phyloP scores from a whole-genome alignment of 345 rosid genomes.

The Toxicodendron radicans region DNA sequence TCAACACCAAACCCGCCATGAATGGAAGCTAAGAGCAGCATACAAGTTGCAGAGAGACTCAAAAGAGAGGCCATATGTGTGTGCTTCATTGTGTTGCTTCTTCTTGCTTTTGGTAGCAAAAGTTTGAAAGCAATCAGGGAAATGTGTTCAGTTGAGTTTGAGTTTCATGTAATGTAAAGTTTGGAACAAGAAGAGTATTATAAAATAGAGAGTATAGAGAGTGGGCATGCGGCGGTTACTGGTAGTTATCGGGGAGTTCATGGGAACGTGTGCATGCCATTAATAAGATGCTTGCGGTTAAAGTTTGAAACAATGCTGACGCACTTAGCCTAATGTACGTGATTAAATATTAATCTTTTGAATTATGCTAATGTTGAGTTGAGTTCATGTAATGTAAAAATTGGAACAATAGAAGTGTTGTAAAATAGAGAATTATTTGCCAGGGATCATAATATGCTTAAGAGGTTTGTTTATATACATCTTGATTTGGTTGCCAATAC shows the following conservation, averaged over 20 bases:
- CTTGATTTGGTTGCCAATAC: no score
- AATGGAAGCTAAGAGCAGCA: slow-evolving; percentile 23
- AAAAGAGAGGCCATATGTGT: slow-evolving; percentile 17
- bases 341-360: no score
- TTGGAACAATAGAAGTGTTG: no score
- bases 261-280: background rate
- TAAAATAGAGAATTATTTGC: no score
- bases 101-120: background rate
- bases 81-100: background rate
- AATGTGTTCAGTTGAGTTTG: background rate
- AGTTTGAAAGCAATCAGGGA: background rate
- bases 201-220: background rate
- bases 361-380: no score
- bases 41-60: slow-evolving; percentile 9
- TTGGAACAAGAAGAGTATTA: background rate
- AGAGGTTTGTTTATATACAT: no score
- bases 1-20: slow-evolving; percentile 20
- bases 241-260: slow-evolving; percentile 16
- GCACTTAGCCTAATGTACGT: no score
- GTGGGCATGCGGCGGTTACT: slow-evolving; percentile 19
- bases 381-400: no score
- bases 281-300: background rate
- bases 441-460: no score
- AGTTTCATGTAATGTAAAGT: background rate
- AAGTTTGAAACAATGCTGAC: background rate